Evolutionary conservation across 179 eudicot species (phyloP).

Genomic region (Corrigiola litoralis): DNA sequence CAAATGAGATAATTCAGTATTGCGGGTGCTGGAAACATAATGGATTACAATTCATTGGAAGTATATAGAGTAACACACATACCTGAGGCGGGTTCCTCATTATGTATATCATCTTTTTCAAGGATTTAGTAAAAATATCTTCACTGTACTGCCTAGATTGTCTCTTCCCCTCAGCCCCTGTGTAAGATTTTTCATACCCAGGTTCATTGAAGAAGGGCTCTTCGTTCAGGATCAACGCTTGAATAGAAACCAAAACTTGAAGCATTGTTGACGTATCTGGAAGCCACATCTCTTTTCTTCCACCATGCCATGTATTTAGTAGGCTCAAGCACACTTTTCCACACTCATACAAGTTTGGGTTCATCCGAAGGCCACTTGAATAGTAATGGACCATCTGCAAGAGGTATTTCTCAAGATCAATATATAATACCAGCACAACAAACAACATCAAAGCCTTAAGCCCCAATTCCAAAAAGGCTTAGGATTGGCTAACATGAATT

Average conservation of each 20-base stretch:
- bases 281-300: constrained; percentile 56
- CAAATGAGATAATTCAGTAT: too few relatives aligned
- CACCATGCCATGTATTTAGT: constrained; percentile 70
- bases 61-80: constrained; percentile 9
- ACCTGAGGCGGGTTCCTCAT: constrained; percentile 77
- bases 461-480: too few relatives aligned
- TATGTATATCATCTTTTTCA: constrained; percentile 69
- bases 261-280: constrained; percentile 72
- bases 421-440: too few relatives aligned
- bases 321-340: constrained; percentile 82
- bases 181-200: constrained; percentile 35
- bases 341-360: constrained; percentile 67
- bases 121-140: constrained; percentile 47
- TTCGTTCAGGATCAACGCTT: constrained; percentile 61
- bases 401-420: neutral
- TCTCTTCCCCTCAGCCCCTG: constrained; percentile 36
- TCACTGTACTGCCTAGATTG: constrained; percentile 51
- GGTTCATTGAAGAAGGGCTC: constrained; percentile 74
- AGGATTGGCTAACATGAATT: too few relatives aligned
- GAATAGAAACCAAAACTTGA: constrained; percentile 76
- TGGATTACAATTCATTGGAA: too few relatives aligned
- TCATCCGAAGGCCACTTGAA: constrained; percentile 65
- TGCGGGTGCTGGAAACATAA: too few relatives aligned
- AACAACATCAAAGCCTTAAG: too few relatives aligned
- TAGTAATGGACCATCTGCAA: constrained; percentile 55